These are phyloP conservation scores for Aspergillus olivimuriae DNA, from an alignment of 495 filamentous ascomycete species.

Conservation along the genomic window DNA sequence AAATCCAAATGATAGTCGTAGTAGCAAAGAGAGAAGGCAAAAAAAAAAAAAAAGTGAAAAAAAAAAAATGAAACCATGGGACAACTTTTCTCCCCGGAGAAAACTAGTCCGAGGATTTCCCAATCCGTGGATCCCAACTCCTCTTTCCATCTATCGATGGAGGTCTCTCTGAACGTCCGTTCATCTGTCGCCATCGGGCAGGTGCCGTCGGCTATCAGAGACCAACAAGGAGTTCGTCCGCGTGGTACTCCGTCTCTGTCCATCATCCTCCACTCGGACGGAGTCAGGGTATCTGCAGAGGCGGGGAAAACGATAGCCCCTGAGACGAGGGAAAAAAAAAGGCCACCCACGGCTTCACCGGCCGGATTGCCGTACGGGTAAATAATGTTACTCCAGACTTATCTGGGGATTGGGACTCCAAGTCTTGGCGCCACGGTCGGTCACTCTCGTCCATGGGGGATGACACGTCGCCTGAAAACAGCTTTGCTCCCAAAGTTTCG, in stretches of 20 bases:
- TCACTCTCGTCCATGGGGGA: conserved; percentile 1
- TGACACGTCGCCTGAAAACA: conserved; percentile 13
- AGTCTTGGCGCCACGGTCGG: conserved; percentile 3
- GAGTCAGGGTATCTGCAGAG: neutral
- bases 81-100: neutral
- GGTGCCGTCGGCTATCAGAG: too few species aligned
- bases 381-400: neutral
- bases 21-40: too few species aligned
- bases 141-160: neutral
- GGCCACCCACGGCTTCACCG: neutral
- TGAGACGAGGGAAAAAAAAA: neutral
- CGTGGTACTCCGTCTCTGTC: too few species aligned
- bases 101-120: neutral
- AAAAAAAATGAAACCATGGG: neutral
- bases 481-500: neutral
- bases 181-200: too few species aligned
- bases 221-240: too few species aligned
- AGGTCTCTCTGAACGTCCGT: too few species aligned
- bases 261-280: neutral
- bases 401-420: conserved; percentile 1
- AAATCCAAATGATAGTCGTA: too few species aligned
- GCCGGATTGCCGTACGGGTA: neutral
- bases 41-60: too few species aligned
- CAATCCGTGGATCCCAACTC: neutral
- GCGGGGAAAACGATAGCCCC: neutral